Base-by-base conservation (phyloP, 2,329 filamentous ascomycete species). In the Monosporascus sp. region DNA sequence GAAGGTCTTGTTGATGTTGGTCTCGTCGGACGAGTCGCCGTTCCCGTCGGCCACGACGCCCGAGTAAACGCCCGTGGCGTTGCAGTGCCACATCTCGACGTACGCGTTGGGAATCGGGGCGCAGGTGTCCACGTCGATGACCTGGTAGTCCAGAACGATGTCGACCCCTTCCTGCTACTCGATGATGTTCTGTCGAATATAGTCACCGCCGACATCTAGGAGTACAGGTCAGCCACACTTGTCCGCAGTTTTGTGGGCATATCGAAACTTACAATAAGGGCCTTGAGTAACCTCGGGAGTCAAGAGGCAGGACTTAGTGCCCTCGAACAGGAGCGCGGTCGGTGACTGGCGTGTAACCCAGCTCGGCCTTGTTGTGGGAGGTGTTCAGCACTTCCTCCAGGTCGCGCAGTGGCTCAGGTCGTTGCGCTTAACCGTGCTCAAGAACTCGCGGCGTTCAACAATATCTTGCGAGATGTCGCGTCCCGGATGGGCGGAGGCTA, bases 91-190 rank as follows among this genome's bases (percentile, higher is more conserved):
- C 58, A 80, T 74, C 60, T 82, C 78, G n/a, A 81, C 62, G 53
- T 71, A 77, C 11, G 73, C 70, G 49, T 76, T 65, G 2, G 74
- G 69, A 1, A 81, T 71, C 7, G 76, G 74, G 60, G 79, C 67
- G 66, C 80, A 83, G 3, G 78, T 81, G 45, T 74, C 69, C 37
- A 79, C 71, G 55, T 83, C 79, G 50, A 82, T 72, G 51, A 82
- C 70, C 63, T 82, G 79, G 56, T 79, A 72, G 58, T 80, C 77
- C 11, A 81, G 64, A 3, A 72, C 72, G 38, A 81, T 64, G 22
- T 73, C 71, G 24, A 83, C 69, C 48, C 79, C 80, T 8, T 60
- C 56, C 61, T 81, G 71, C 15, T 68, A 67, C 45, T 80, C 77
- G 17, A 68, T 71, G 38, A 82, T 65, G 57, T 82, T 67, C 31